A percentile compares a stretch with the other conserved stretches of the same genome.
Conservation (phyloP, 805 yeast genomes). For the Lachancea mirantina region DNA sequence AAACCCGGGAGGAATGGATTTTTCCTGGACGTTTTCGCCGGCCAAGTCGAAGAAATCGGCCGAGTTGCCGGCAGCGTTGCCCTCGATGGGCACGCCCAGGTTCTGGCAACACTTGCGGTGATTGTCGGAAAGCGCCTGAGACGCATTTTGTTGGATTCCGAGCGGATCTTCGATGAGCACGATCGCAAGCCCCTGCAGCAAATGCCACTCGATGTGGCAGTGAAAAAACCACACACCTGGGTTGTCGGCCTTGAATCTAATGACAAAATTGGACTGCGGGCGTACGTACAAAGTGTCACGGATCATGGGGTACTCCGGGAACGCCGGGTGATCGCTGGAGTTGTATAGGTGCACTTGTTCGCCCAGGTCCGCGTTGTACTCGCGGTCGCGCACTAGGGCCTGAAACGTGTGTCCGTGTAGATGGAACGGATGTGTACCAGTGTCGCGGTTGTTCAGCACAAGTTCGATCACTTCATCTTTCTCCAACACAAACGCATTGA, state of each 20-base stretch:
- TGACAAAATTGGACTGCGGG: slow-evolving; percentile 77
- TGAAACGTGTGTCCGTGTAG: slow-evolving; percentile 88
- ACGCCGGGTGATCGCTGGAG: slow-evolving; percentile 40
- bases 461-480: slow-evolving; percentile 59
- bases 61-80: slow-evolving; percentile 88
- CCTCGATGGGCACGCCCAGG: slow-evolving; percentile 46
- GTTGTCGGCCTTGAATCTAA: slow-evolving; percentile 85
- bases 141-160: slow-evolving; percentile 45
- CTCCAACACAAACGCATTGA: slow-evolving; percentile 63
- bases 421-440: slow-evolving; percentile 97
- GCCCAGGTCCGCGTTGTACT: slow-evolving; percentile 44
- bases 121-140: slow-evolving; percentile 55
- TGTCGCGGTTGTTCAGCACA: slow-evolving; percentile 76
- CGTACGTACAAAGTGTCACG: slow-evolving; percentile 77
- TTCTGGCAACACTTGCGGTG: slow-evolving; percentile 54
- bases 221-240: slow-evolving; percentile 99
- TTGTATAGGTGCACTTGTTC: slow-evolving; percentile 52
- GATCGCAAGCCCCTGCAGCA: slow-evolving; percentile 86
- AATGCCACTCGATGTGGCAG: slow-evolving; percentile 98
- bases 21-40: slow-evolving; percentile 67
- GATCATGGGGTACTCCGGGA: slow-evolving; percentile 70
- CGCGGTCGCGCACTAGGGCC: slow-evolving; percentile 62
- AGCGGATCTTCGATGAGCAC: slow-evolving; percentile 78
- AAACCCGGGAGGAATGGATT: slow-evolving; percentile 75
- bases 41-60: slow-evolving; percentile 55